Base-by-base conservation (phyloP, 441 rosid species). In the Eutrema salsugineum region DNA sequence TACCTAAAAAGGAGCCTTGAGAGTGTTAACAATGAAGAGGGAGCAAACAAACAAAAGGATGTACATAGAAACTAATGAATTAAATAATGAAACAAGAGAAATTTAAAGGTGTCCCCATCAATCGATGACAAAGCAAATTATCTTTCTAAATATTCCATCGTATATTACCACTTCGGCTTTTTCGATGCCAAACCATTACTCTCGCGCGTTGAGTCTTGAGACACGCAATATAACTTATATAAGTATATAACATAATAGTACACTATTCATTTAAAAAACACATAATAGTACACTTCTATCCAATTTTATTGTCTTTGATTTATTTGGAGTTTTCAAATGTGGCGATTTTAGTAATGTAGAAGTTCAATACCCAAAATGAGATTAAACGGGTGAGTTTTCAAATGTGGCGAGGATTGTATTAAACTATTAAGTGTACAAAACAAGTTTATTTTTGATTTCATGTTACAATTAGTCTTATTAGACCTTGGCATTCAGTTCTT, bases 51-150 rank as follows among this genome's bases (percentile, higher is more conserved):
- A 78, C 76, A 79, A 66, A 53, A 69, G 30, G 71, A 64, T 16
- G 35, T 4, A 32, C 46, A 53, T 78, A 38, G 57, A 75, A 66
- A 77, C 32, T 24, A 63, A 42, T 17, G 47, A 58, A 54, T 58
- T n/a, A 48, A 59, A 76, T 14, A 59, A 51, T 28, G 9, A 27
- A 28, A 63, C 35, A 33, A 61, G 9, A 38, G 17, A 84, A 78
- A 81, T 65, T 77, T 48, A 53, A 72, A 81, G n/a, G 69, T 72
- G 88, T 86, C 86, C 42, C 84, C 32, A 71, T 87, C 92, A 79
- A 75, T 85, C 78, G 65, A 67, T 49, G 6, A 74, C 54, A 71
- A 60, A 42, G 33, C 22, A 38, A 54, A 71, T 44, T 79, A 73
- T 47, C 63, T 71, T 73, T 80, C 77, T 82, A 76, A 71, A 82